These are phyloP conservation scores for Acanthamoeba triangularis DNA, from an alignment of 208 protist genomes.

Conservation along the genomic window DNA sequence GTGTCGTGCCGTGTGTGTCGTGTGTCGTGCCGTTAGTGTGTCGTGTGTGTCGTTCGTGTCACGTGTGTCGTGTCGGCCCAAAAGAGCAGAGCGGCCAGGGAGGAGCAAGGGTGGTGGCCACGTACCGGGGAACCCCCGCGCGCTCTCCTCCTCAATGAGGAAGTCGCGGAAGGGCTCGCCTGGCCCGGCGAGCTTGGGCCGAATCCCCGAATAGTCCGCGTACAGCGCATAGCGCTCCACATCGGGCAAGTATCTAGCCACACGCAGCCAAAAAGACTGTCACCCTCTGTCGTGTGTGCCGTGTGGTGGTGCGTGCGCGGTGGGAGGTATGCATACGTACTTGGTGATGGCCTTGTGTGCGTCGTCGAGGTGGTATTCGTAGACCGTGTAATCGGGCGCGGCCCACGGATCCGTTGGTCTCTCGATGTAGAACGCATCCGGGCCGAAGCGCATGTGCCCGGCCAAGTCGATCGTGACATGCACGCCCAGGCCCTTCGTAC, in stretches of 20 bases:
- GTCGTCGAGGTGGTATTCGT: constrained; percentile 14
- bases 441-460: constrained; percentile 13
- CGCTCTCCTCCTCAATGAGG: constrained; percentile 10
- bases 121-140: neutral
- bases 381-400: constrained; percentile 19
- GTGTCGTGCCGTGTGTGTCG: neutral
- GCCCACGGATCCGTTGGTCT: constrained; percentile 4
- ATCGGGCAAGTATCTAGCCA: neutral
- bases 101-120: neutral
- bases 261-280: no score
- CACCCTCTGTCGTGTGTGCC: neutral
- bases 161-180: constrained; percentile 42
- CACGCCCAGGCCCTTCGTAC: neutral
- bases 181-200: constrained; percentile 10
- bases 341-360: constrained; percentile 47
- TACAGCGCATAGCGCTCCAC: constrained; percentile 14
- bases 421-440: constrained; percentile 5
- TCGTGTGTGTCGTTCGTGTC: no score
- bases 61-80: no score
- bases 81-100: no score
- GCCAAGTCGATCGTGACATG: constrained; percentile 26
- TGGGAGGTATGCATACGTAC: neutral
- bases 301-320: no score
- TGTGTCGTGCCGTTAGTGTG: neutral
- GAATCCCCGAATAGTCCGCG: constrained; percentile 27